Conservation (phyloP, 108 stramenopile genomes). For the Nannochloropsis gaditana region DNA sequence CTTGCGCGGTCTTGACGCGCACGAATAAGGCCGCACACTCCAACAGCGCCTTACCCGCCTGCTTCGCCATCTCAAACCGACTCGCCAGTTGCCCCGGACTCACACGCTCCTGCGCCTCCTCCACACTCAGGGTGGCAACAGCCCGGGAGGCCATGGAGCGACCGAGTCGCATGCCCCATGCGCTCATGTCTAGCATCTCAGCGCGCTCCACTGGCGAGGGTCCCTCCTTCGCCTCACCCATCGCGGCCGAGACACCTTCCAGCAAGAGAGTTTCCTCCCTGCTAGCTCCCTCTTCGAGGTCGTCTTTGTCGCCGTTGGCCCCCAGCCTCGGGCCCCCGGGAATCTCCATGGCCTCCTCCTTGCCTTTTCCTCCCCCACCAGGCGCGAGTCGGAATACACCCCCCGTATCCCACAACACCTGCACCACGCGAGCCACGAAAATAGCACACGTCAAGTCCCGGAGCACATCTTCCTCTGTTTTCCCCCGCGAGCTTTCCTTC, state of each 20-base stretch:
- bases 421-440: background rate
- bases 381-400: background rate
- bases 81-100: background rate
- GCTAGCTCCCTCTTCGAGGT: too few relatives aligned
- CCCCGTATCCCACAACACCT: conserved; percentile 16
- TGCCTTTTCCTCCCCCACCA: too few relatives aligned
- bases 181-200: background rate
- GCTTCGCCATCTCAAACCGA: background rate
- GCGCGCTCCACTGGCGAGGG: too few relatives aligned
- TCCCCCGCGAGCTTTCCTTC: background rate
- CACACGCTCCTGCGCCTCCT: background rate
- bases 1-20: background rate
- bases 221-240: too few relatives aligned
- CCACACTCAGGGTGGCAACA: background rate
- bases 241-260: too few relatives aligned
- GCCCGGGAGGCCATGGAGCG: background rate
- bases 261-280: too few relatives aligned
- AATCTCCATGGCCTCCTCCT: too few relatives aligned
- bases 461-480: background rate
- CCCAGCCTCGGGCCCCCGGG: too few relatives aligned
- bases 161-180: background rate
- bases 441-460: background rate
- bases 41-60: background rate
- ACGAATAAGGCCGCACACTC: conserved; percentile 11
- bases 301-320: too few relatives aligned